Conservation (phyloP, 768 basidiomycete genomes). For the Agaricus bisporus region DNA sequence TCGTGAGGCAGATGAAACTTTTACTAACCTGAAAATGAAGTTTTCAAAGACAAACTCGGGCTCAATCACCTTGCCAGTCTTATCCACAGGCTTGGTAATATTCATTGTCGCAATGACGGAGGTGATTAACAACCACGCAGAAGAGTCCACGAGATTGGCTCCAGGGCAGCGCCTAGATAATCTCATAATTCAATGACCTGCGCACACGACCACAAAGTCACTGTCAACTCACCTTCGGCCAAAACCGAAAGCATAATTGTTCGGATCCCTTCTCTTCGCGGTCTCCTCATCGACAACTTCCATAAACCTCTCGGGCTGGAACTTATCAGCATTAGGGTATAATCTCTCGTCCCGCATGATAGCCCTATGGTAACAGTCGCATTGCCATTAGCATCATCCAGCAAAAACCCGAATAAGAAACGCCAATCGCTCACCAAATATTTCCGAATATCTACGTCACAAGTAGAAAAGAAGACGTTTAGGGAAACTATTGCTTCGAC, state of each 20-base stretch:
- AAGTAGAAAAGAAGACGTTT: constrained; percentile 8
- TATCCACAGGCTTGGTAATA: constrained; percentile 45
- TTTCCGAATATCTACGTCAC: constrained; percentile 44
- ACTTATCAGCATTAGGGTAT: constrained; percentile 43
- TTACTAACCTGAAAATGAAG: constrained; percentile 51
- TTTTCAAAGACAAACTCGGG: constrained; percentile 53
- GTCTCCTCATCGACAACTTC: constrained; percentile 22
- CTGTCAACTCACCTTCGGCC: constrained; percentile 28
- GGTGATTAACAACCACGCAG: constrained; percentile 52
- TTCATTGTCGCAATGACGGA: constrained; percentile 54
- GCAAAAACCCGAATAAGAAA: neutral
- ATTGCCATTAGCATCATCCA: neutral
- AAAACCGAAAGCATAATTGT: constrained; percentile 33
- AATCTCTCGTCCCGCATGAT: constrained; percentile 43
- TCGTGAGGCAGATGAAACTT: no score
- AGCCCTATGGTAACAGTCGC: constrained; percentile 26
- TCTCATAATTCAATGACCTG: neutral
- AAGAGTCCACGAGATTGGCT: constrained; percentile 53
- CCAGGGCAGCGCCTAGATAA: constrained; percentile 55
- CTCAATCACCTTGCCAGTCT: constrained; percentile 37
- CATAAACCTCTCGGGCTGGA: constrained; percentile 51
- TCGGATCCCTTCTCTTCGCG: constrained; percentile 22
- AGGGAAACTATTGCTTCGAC: neutral
- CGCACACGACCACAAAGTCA: neutral
- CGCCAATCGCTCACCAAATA: constrained; percentile 38